Conservation (phyloP, 2,329 filamentous ascomycete genomes). For the Ophiocordyceps camponoti-leonardi region DNA sequence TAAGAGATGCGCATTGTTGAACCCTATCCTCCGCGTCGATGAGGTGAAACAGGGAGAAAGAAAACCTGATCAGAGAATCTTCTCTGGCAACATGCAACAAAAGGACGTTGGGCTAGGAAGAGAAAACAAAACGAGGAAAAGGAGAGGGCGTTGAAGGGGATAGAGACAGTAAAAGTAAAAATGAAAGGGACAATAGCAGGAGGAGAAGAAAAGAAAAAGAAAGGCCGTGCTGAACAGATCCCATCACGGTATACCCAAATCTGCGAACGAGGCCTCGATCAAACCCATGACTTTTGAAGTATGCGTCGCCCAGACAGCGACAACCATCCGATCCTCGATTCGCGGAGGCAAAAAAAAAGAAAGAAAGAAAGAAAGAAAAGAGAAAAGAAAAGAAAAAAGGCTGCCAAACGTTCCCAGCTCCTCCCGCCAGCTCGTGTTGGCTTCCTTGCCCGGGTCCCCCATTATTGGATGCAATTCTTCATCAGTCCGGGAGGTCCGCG, state of each 20-base stretch:
- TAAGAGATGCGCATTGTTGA: background rate
- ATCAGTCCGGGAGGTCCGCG: slow-evolving; percentile 9
- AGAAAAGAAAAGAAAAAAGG: too few species aligned
- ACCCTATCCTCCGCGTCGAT: background rate
- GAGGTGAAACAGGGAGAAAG: background rate
- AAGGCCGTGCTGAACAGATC: background rate
- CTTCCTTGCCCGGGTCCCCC: slow-evolving; percentile 1
- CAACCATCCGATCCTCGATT: background rate
- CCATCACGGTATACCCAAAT: background rate
- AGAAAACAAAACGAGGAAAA: background rate
- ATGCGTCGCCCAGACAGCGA: background rate
- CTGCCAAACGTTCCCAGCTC: background rate
- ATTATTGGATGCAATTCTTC: slow-evolving; percentile 15
- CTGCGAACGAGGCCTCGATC: background rate
- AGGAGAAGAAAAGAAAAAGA: background rate
- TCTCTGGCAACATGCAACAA: background rate
- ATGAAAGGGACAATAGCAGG: background rate
- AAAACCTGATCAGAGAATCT: background rate
- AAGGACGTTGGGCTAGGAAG: background rate
- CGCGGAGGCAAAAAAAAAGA: background rate
- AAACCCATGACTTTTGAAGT: background rate
- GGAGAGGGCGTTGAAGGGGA: background rate
- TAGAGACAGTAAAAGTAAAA: background rate
- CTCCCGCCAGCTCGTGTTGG: background rate
- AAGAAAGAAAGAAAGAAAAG: too few species aligned